phyloP scores from a whole-genome alignment of 192 early-diverging fungal genomes.

The Gorgonomyces haynaldii region DNA sequence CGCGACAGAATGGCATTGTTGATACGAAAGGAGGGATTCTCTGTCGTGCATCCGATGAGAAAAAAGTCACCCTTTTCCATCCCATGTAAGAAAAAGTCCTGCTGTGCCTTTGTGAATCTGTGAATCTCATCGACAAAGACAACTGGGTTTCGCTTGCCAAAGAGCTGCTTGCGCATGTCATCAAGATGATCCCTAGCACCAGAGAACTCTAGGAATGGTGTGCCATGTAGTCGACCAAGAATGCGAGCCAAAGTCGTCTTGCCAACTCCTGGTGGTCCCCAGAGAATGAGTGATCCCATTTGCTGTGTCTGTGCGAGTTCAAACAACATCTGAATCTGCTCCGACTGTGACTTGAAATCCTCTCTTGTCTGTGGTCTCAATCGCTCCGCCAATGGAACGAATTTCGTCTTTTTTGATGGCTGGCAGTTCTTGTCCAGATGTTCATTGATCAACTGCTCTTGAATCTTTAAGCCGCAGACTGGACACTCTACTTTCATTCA shows the following conservation, averaged over 20 bases:
- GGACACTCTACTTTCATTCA: conserved; percentile 37
- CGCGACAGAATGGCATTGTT: conserved; percentile 70
- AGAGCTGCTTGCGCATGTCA: neutral
- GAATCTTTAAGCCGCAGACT: conserved; percentile 28
- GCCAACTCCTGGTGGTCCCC: conserved; percentile 50
- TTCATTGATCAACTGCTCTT: conserved; percentile 31
- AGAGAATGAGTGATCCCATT: conserved; percentile 72
- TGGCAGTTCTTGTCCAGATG: conserved; percentile 38
- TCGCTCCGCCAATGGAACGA: conserved; percentile 46
- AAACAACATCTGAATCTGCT: conserved; percentile 49
- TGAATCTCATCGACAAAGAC: conserved; percentile 85
- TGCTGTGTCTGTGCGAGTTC: conserved; percentile 51
- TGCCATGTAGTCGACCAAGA: too few species aligned
- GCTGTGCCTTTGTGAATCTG: conserved; percentile 80
- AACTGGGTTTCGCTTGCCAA: conserved; percentile 50
- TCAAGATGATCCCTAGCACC: conserved; percentile 12
- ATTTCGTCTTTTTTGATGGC: neutral
- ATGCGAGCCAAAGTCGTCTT: conserved; percentile 54
- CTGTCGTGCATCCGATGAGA: conserved; percentile 53
- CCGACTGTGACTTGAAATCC: conserved; percentile 67
- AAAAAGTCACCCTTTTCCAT: conserved; percentile 46
- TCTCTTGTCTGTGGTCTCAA: conserved; percentile 47
- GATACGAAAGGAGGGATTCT: conserved; percentile 76
- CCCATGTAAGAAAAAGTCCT: conserved; percentile 71
- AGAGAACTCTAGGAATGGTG: conserved; percentile 5